Conservation (phyloP, 768 basidiomycete genomes). For the Tephrocybe rancida region DNA sequence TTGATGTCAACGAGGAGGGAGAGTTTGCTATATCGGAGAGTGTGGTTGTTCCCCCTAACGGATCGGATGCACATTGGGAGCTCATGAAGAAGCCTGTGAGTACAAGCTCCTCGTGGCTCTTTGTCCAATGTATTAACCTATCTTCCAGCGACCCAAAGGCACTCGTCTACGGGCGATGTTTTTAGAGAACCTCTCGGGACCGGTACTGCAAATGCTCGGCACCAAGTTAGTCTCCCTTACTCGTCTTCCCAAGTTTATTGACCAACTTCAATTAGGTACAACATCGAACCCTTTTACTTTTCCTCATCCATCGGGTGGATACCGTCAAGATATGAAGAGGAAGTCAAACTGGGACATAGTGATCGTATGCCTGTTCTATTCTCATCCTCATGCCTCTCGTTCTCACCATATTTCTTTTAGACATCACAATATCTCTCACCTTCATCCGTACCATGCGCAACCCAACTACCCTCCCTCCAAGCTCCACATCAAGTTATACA, state of each 20-base stretch:
- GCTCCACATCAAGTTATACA: constrained; percentile 17
- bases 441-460: constrained; percentile 47
- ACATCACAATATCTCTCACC: constrained; percentile 57
- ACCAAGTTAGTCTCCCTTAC: constrained; percentile 30
- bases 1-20: constrained; percentile 42
- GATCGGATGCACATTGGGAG: constrained; percentile 35
- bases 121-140: background rate
- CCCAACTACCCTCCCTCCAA: constrained; percentile 24
- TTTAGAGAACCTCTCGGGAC: constrained; percentile 49
- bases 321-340: constrained; percentile 58
- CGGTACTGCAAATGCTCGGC: constrained; percentile 58
- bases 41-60: constrained; percentile 20
- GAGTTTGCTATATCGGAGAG: constrained; percentile 26
- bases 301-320: constrained; percentile 64
- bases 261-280: constrained; percentile 35
- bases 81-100: constrained; percentile 31
- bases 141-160: constrained; percentile 25
- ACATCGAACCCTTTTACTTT: constrained; percentile 67
- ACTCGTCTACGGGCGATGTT: constrained; percentile 55
- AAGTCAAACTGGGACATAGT: constrained; percentile 28
- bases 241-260: background rate
- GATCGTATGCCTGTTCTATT: constrained; percentile 45
- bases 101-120: background rate
- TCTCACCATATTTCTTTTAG: constrained; percentile 26
- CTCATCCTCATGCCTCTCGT: background rate